Base-by-base conservation (phyloP, 805 yeast genomes). In the Hanseniaspora vineae region DNA sequence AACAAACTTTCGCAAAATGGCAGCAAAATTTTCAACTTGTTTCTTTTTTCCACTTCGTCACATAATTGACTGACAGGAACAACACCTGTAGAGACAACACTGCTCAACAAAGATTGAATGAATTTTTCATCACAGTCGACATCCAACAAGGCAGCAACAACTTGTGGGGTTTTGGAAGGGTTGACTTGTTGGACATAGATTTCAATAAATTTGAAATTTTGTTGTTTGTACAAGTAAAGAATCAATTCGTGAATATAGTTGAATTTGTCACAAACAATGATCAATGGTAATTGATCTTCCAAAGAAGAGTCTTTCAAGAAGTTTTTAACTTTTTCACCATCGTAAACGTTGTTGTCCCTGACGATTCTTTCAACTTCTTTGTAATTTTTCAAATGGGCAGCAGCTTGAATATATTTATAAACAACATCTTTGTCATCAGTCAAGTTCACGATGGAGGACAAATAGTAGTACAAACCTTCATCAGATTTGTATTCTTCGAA, bases 161-260 rank as follows among this genome's bases (percentile, higher is more conserved):
- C 99, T 66, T 89, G 95, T 6, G 98, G 95, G 15, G 99, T 86
- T 64, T 84, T 86, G 9, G 94, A 72, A 47, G 98, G 96, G 68
- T 92, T 92, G 46, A 92, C 97, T 64, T 88, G 95, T 71, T 92
- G 97, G 49, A 92, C 98, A 60, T 90, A 92, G 44, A 92, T 95
- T 70, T 92, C 97, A 66, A 92, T 92, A 58, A 90, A 92, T 67
- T 92, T 88, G 78, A 88, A 85, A 69, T 81, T 90, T 66, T 90
- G 89, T 69, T 89, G 85, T 72, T 90, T 92, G 80, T 92, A 92
- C 64, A 92, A 75, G 70, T 84, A 92, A 60, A 92, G 75, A 49
- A 92, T 81, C 69, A 92, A 77, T 66, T 92, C 99, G 65, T 92
- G 97, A 48, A 89, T 87, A 65, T 80, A 92, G 65, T 81, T 73